These are phyloP conservation scores for Cadophora sp. DNA, from an alignment of 2,329 filamentous ascomycete genomes.

Conservation along the genomic window DNA sequence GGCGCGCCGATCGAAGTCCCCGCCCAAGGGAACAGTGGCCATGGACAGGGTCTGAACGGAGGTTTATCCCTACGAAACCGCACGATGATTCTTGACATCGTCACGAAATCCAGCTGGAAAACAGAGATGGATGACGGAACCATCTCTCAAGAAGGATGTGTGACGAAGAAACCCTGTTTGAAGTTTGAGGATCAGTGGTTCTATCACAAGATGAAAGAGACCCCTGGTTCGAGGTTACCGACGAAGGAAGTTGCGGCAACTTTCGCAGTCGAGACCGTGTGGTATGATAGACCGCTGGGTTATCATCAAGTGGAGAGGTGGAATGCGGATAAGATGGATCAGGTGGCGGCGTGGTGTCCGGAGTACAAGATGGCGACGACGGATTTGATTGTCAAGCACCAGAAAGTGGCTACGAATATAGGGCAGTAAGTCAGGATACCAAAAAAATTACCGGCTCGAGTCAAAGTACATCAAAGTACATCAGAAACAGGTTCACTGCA, in stretches of 20 bases:
- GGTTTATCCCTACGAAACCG: slow-evolving; percentile 46
- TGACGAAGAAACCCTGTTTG: slow-evolving; percentile 28
- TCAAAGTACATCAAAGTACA: no score
- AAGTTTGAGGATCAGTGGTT: slow-evolving; percentile 38
- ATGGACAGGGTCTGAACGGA: slow-evolving; percentile 38
- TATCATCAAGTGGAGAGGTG: slow-evolving; percentile 34
- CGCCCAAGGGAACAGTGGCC: no score
- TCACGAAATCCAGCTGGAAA: slow-evolving; percentile 21
- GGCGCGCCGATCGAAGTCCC: no score
- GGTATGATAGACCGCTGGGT: slow-evolving; percentile 27
- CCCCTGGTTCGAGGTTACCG: slow-evolving; percentile 32
- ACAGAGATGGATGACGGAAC: slow-evolving; percentile 17
- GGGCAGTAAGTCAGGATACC: not conserved
- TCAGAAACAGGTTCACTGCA: no score
- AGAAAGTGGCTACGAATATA: not conserved
- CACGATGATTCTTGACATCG: slow-evolving; percentile 40
- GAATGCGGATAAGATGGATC: slow-evolving; percentile 35
- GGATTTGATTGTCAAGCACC: slow-evolving; percentile 1
- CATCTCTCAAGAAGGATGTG: slow-evolving; percentile 34
- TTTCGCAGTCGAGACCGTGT: slow-evolving; percentile 35
- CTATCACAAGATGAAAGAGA: slow-evolving; percentile 37
- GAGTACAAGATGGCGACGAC: slow-evolving; percentile 34
- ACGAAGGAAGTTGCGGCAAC: slow-evolving; percentile 28
- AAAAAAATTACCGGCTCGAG: no score
- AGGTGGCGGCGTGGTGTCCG: slow-evolving; percentile 44